Evolutionary conservation across 345 rosid species (phyloP), one percentile per base, ranked within the genome.

Genomic region (Ceriops decandra): DNA sequence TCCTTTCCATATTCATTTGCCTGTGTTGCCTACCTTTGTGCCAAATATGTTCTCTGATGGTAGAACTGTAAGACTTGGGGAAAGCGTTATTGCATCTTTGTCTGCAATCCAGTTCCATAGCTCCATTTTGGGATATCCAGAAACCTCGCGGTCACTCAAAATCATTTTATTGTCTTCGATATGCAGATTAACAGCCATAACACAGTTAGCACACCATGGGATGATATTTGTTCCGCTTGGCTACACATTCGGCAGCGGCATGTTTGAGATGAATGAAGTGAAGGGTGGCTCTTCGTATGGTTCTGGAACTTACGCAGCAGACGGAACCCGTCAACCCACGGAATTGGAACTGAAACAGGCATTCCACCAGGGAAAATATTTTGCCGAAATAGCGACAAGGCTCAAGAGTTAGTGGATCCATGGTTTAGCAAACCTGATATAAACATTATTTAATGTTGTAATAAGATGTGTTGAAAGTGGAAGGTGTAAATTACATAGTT

Each of bases 231-330:
- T 93, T 52, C 99, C 99, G 3, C 72, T 88, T 5, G 97, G 99
- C 2, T 93, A 89, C 81, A 93, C 96, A 2, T 89, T 89, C 35
- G 99, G 96, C 27, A 75, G 73, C 13, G 82, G 87, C 71, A 93
- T 93, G 99, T 93, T 81, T 26, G 96, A 88, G 83, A 91, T 89
- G 97, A 74, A 78, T 67, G 87, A 91, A 80, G 95, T 91, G 75
- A 93, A 87, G 72, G 99, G 96, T 21, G 99, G 99, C 9, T 95
- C 97, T 26, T 75, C 86, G 21, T 95, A 95, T 61, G 97, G 99
- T 38, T 87, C 96, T 3, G 99, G 99, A 69, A 95, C 99, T 69
- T 91, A 76, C 52, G 97, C 98, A 21, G 95, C 89, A 0, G 97
- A 89, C 54, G 97, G 97, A 24, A 82, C 85, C 30, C 90, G 97